Evolutionary conservation across 164 flowering plant species (phyloP).

Genomic region (Berberis thunbergii): DNA sequence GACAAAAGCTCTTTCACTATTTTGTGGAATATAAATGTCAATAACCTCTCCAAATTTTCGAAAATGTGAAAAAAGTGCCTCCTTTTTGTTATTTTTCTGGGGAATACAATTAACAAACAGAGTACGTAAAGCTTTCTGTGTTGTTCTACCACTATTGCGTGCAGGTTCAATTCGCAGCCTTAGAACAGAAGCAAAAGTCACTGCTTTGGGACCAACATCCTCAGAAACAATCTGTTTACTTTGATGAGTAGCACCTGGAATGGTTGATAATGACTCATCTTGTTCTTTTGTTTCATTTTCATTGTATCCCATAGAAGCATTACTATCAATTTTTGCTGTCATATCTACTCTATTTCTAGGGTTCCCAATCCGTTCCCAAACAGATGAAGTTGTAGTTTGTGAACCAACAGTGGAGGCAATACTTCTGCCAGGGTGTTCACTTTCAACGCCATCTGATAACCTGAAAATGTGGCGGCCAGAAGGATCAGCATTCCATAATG

Average conservation of each 20-base stretch:
- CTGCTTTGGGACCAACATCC: slow-evolving; percentile 22
- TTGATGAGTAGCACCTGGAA: slow-evolving; percentile 21
- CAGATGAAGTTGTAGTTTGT: slow-evolving; percentile 34
- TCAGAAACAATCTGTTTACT: slow-evolving; percentile 30
- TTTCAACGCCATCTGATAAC: slow-evolving; percentile 21
- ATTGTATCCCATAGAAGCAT: slow-evolving; percentile 22
- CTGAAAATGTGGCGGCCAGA: slow-evolving; percentile 27
- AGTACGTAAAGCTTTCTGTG: slow-evolving; percentile 69
- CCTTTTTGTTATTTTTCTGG: slow-evolving; percentile 56
- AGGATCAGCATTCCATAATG: slow-evolving; percentile 34
- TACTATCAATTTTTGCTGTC: slow-evolving; percentile 29
- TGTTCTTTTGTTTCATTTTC: slow-evolving; percentile 27
- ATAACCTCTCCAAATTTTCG: slow-evolving; percentile 78
- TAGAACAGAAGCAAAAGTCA: slow-evolving; percentile 21
- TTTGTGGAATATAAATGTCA: slow-evolving; percentile 67
- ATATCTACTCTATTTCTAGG: slow-evolving; percentile 32
- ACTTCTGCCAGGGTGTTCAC: slow-evolving; percentile 27
- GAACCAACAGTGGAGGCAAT: slow-evolving; percentile 25
- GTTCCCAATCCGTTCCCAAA: slow-evolving; percentile 59
- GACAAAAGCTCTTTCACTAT: slow-evolving; percentile 77
- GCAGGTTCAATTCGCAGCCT: slow-evolving; percentile 26
- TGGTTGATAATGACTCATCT: slow-evolving; percentile 19
- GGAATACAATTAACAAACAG: slow-evolving; percentile 86
- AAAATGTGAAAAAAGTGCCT: slow-evolving; percentile 80
- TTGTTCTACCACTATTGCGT: slow-evolving; percentile 31